These are phyloP conservation scores for Colletotrichum euphorbiae DNA, from an alignment of 2,329 filamentous ascomycete species.

Conservation along the genomic window DNA sequence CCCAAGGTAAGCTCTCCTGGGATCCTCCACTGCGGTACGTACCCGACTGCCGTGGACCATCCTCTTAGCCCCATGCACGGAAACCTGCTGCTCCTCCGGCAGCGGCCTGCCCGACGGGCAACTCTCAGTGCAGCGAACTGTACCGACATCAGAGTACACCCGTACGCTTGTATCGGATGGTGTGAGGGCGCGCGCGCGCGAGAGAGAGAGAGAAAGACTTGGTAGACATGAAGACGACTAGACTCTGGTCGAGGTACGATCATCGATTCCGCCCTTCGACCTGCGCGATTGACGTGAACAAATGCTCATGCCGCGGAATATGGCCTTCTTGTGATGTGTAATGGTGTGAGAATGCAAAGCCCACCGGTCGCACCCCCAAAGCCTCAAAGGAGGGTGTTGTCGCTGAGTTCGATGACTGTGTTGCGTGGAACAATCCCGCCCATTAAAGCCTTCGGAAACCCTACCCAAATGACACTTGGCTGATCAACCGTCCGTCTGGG, in stretches of 20 bases:
- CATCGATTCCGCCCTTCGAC: neutral
- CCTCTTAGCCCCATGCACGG: slow-evolving; percentile 21
- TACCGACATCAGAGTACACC: too few species aligned
- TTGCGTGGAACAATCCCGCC: neutral
- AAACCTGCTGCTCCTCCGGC: slow-evolving; percentile 35
- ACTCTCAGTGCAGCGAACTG: neutral
- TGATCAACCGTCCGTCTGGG: neutral
- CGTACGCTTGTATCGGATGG: too few species aligned
- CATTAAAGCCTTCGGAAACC: slow-evolving; percentile 3
- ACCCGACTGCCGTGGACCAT: slow-evolving; percentile 27
- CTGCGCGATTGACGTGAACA: neutral
- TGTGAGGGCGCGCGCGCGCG: too few species aligned
- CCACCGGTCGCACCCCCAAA: neutral
- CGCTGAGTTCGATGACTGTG: neutral
- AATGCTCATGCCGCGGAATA: neutral
- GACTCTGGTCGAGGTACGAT: too few species aligned
- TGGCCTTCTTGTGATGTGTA: neutral
- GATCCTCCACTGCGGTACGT: slow-evolving; percentile 23
- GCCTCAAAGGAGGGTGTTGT: slow-evolving; percentile 11
- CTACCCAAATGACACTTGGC: slow-evolving; percentile 6
- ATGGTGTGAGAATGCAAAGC: slow-evolving; percentile 7
- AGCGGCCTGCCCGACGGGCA: slow-evolving; percentile 29
- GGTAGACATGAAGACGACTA: neutral
- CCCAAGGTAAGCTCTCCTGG: neutral
- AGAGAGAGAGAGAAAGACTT: neutral